Evolutionary conservation across 768 basidiomycete species (phyloP), one percentile per base, ranked within the genome.

Genomic region (Kondoa malvinella): DNA sequence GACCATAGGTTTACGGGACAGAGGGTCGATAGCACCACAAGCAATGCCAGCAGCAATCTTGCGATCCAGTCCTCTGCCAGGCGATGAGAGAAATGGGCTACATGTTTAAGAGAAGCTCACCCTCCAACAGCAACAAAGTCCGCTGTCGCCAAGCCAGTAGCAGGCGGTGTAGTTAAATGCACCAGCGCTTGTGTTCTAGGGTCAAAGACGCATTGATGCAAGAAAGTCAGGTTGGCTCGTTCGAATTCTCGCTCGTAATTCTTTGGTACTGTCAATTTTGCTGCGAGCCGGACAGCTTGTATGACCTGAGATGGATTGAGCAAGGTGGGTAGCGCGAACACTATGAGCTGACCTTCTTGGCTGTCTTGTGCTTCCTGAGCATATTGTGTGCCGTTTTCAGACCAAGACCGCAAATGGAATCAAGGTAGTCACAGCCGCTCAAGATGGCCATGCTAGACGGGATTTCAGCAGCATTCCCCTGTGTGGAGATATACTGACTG

Each of bases 181-280:
- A 89, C 86, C 16, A 97, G 78, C 67, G 76, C 80, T 76, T 85
- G 80, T 34, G 78, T 71, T 26, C 78, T 70, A 0, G 94, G 91
- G 77, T 89, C 86, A 76, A 87, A 99, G 56, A 96, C 91, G 66
- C 91, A 81, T 74, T 97, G 95, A 77, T 96, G 86, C 64, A 88
- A 79, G 75, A 97, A 99, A 65, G 89, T 92, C 71, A 86, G 86
- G 76, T 97, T 92, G 3, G 95, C 92, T 65, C 87, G 78, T 68
- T 80, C 78, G 78, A 91, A 96, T 16, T 83, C 81, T 66, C 84
- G 79, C 66, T 86, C 79, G 77, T 97, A 99, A 57, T 81, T 83
- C 40, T 78, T 76, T 0, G 94, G 92, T 2, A 99, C 86, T 4
- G 78, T 75, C 77, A 89, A 85, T 78, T 88, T 88, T 27, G 92